A percentile compares a stretch with the other conserved stretches of the same genome.
phyloP scores from a whole-genome alignment of 2,329 filamentous ascomycete species.

The Fusarium floridanum region DNA sequence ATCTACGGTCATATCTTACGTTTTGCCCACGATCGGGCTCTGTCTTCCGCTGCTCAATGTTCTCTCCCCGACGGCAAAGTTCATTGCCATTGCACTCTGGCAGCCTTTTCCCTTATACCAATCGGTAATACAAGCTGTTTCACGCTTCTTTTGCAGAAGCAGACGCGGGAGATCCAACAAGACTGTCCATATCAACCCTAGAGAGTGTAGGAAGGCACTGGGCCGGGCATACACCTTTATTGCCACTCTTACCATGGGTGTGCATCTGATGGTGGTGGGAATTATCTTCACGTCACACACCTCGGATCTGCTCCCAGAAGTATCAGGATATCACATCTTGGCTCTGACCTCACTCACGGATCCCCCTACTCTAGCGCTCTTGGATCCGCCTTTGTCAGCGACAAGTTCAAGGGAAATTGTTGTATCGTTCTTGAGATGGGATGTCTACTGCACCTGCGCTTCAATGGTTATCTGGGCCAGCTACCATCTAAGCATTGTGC shows the following conservation, averaged over 20 bases:
- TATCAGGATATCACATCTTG: conserved; percentile 30
- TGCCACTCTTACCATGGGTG: background rate
- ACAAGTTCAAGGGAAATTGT: conserved; percentile 28
- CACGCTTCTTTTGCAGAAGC: background rate
- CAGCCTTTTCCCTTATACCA: conserved; percentile 40
- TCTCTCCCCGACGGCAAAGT: conserved; percentile 13
- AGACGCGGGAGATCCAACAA: background rate
- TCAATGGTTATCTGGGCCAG: conserved; percentile 32
- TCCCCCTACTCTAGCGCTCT: conserved; percentile 30
- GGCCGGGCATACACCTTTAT: conserved; percentile 26
- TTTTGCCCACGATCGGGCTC: conserved; percentile 27
- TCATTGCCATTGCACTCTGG: conserved; percentile 31
- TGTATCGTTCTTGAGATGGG: conserved; percentile 39
- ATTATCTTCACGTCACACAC: conserved; percentile 13
- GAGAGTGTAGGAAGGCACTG: conserved; percentile 6
- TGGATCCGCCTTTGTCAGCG: conserved; percentile 19
- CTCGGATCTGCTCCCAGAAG: background rate
- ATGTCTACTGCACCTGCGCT: conserved; percentile 38
- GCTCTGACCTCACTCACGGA: conserved; percentile 24
- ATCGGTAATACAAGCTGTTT: background rate
- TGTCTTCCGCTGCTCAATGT: conserved; percentile 24
- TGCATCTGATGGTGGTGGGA: conserved; percentile 24
- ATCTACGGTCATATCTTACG: conserved; percentile 32
- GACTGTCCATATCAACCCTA: background rate
- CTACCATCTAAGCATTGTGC: conserved; percentile 19